A percentile compares a stretch with the other conserved stretches of the same genome.
Conservation (phyloP, 768 basidiomycete genomes). For the Amanita pallidorosea region DNA sequence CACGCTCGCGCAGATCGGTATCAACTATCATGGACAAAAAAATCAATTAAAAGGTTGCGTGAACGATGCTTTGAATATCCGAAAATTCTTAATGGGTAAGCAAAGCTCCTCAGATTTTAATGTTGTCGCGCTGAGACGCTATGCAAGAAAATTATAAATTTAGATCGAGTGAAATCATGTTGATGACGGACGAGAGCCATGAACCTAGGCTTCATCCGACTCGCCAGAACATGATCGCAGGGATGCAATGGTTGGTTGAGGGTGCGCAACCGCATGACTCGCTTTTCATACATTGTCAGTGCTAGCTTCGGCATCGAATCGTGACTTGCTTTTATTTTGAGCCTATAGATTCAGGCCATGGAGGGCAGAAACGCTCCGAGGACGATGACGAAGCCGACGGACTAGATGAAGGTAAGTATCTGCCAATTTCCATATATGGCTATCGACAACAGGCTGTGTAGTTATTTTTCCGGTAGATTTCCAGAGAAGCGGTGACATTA, state of each 20-base stretch:
- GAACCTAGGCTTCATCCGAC: slow-evolving; percentile 34
- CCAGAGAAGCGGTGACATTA: slow-evolving; percentile 62
- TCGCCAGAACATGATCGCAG: slow-evolving; percentile 33
- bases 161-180: slow-evolving; percentile 48
- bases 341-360: slow-evolving; percentile 76
- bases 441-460: slow-evolving; percentile 12
- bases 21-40: slow-evolving; percentile 61
- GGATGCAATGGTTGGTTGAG: slow-evolving; percentile 52
- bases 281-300: slow-evolving; percentile 65
- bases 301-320: background rate
- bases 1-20: slow-evolving; percentile 45
- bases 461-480: slow-evolving; percentile 89
- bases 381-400: slow-evolving; percentile 78
- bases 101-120: background rate
- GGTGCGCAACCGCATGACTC: slow-evolving; percentile 63
- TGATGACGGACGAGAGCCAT: slow-evolving; percentile 53
- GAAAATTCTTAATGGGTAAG: slow-evolving; percentile 54
- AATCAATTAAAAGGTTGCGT: slow-evolving; percentile 66
- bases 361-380: slow-evolving; percentile 76
- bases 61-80: slow-evolving; percentile 69
- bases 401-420: slow-evolving; percentile 54
- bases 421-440: background rate
- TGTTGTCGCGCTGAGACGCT: background rate
- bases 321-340: background rate
- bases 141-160: slow-evolving; percentile 33